Conservation (phyloP, 257 asterid genomes). For the Solanum pennellii region DNA sequence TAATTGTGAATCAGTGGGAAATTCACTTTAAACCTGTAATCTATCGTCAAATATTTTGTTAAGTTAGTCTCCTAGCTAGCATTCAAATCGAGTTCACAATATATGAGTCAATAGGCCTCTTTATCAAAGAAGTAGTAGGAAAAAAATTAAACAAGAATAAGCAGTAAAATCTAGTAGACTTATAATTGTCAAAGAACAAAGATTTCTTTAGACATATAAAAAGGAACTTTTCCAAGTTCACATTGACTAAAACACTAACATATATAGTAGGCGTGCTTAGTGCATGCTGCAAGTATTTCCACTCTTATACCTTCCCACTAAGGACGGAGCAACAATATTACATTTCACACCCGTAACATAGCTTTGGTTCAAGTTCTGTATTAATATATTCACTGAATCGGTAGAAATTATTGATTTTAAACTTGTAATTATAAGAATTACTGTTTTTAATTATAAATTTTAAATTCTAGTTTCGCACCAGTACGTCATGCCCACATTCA, state of each 20-base stretch:
- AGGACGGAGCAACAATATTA: not conserved
- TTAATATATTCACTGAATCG: not conserved
- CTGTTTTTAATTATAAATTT: not conserved
- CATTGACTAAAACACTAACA: not conserved
- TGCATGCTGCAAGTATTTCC: not conserved
- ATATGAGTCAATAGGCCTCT: not conserved
- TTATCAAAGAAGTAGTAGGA: not conserved
- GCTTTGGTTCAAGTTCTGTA: accelerated
- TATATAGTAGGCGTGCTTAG: not conserved
- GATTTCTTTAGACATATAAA: not conserved
- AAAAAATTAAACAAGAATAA: not conserved
- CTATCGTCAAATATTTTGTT: not conserved
- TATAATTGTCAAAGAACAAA: not conserved
- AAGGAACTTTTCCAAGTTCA: not conserved
- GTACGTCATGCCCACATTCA: not conserved
- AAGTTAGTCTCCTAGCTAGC: not conserved
- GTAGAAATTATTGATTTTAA: not conserved
- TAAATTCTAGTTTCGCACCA: not conserved
- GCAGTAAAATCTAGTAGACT: not conserved
- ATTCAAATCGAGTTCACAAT: not conserved
- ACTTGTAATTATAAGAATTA: not conserved
- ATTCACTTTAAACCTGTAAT: not conserved
- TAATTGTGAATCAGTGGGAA: not conserved
- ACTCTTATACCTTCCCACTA: not conserved
- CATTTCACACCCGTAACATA: not conserved